Evolutionary conservation across 1,284 basidiomycete species (phyloP), one percentile per base, ranked within the genome.

Genomic region (Trichosporon sp.): DNA sequence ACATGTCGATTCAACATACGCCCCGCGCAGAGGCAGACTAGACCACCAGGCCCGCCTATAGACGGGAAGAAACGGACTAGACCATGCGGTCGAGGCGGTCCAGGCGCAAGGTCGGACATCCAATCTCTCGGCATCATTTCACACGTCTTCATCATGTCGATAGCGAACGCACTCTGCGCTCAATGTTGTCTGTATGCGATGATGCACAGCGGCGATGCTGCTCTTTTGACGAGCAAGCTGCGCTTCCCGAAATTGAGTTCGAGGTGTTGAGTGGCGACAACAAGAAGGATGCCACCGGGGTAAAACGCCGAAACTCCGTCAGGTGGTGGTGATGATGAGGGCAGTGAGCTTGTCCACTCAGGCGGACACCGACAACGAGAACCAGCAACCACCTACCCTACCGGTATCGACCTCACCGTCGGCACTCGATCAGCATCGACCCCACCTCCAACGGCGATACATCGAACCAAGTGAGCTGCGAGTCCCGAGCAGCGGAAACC

Each of bases 401-500:
- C 49, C 49, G 49, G 27, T 54, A 54, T n/a, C 58, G 37, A 32
- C 58, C 27, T 59, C 37, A 44, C 40, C 29, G 58, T 59, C 37
- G 25, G 37, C 27, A 44, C 29, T 31, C 58, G 44, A 44, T 59
- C 40, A 49, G 11, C 58, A 33, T 46, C 58, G 33, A 40, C 58
- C 40, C 10, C 58, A 36, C 59, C 21, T 37, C 27, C 16, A 31
- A 23, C 49, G 23, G 16, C 49, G 29, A 40, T 46, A 25, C 21
- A 23, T 27, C 58, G 29, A 31, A 27, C 31, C 59, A 60, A 60
- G 59, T 60, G 59, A 60, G 59, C 32, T 31, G 21, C 14, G 49
- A n/a, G 27, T 29, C 25, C 49, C 29, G 31, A 54, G 25, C 49
- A 54, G 25, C 49, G 49, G 27, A 54, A 54, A 54, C 25, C n/a